Conservation (phyloP, 2,329 filamentous ascomycete species). For the Penicillium sp. region DNA sequence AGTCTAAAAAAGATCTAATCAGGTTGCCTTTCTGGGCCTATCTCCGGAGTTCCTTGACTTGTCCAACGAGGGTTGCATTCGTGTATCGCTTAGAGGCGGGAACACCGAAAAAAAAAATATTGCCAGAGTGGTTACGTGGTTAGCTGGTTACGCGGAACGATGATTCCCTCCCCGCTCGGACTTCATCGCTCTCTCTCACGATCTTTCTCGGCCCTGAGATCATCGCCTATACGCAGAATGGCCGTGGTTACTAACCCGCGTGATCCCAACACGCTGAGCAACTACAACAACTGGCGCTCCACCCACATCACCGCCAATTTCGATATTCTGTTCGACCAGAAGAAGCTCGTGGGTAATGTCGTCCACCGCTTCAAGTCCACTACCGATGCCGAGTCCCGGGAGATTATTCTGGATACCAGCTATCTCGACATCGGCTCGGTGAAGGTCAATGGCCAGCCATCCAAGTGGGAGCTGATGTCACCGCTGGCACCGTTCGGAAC, state of each 20-base stretch:
- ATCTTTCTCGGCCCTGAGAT: background rate
- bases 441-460: conserved; percentile 63
- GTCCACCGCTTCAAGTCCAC: conserved; percentile 72
- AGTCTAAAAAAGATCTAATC: background rate
- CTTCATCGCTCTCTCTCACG: background rate
- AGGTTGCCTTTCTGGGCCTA: background rate
- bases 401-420: conserved; percentile 87
- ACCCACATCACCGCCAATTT: conserved; percentile 79
- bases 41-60: background rate
- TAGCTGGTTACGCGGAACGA: background rate
- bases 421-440: conserved; percentile 72
- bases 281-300: conserved; percentile 85
- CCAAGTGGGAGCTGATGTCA: conserved; percentile 68
- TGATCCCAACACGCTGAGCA: conserved; percentile 87
- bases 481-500: conserved; percentile 66
- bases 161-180: background rate
- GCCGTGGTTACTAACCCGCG: conserved; percentile 50
- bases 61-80: background rate
- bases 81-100: background rate
- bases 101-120: background rate
- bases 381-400: conserved; percentile 68
- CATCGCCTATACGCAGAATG: conserved; percentile 33
- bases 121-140: background rate
- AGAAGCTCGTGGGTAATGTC: conserved; percentile 74
- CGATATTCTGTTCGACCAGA: conserved; percentile 77